Percentiles rank a stretch among this genome's conserved stretches.
phyloP scores from a whole-genome alignment of 805 yeast species.

The Wickerhamomyces kurtzmanii region DNA sequence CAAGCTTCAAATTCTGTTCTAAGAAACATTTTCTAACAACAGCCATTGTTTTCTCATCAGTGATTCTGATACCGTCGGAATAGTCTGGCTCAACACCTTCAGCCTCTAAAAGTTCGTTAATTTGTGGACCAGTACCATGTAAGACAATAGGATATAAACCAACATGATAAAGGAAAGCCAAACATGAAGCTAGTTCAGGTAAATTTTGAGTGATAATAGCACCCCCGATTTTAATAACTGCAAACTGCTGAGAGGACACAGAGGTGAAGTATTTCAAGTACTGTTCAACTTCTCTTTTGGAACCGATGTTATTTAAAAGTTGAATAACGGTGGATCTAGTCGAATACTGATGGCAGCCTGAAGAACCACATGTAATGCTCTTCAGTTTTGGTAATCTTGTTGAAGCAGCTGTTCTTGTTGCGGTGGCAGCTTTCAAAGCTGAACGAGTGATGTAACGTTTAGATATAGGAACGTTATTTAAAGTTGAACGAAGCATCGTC shows the following conservation, averaged over 20 bases:
- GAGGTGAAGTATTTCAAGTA: constrained; percentile 94
- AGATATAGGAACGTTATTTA: no score
- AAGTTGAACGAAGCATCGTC: no score
- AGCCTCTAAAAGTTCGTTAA: constrained; percentile 84
- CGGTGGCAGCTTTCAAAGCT: no score
- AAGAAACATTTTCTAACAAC: constrained; percentile 93
- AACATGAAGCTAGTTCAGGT: constrained; percentile 87
- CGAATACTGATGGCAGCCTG: constrained; percentile 28
- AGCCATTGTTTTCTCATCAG: constrained; percentile 89
- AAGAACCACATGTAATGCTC: constrained; percentile 6
- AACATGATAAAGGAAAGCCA: constrained; percentile 93
- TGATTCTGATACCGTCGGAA: constrained; percentile 92
- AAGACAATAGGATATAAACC: constrained; percentile 94
- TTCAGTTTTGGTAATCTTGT: no score
- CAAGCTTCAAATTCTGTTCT: constrained; percentile 91
- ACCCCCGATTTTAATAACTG: constrained; percentile 98
- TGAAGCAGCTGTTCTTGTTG: no score
- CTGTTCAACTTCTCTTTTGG: constrained; percentile 97
- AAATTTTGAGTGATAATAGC: constrained; percentile 95
- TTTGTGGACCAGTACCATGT: constrained; percentile 99
- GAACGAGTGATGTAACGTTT: no score
- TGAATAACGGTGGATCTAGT: constrained; percentile 96
- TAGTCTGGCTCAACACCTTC: constrained; percentile 95
- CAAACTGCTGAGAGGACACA: constrained; percentile 93
- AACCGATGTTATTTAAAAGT: constrained; percentile 88